Conservation (phyloP, 148 eudicot species). For the Rhododendron henanense region DNA sequence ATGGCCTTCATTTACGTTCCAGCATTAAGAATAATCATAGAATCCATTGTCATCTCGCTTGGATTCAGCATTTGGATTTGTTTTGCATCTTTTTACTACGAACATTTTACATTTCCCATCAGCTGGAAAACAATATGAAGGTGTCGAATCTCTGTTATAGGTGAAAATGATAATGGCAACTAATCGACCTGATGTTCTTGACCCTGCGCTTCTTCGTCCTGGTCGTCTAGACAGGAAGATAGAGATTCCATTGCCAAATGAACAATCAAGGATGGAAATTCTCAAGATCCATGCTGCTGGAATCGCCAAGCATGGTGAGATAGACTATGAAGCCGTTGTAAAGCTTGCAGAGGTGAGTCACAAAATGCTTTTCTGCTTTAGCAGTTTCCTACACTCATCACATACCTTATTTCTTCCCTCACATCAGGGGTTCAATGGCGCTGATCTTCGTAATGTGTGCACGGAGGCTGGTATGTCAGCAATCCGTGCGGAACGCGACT, state of each 20-base stretch:
- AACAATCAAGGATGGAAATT: constrained; percentile 92
- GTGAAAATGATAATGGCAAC: constrained; percentile 99
- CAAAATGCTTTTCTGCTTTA: not conserved
- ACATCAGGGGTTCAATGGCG: constrained; percentile 83
- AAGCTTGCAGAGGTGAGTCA: constrained; percentile 86
- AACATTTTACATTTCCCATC: not conserved
- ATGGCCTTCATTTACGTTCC: not conserved
- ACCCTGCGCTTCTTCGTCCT: constrained; percentile 99
- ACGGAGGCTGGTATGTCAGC: constrained; percentile 98
- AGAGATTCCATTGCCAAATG: constrained; percentile 96
- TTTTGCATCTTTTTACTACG: not conserved
- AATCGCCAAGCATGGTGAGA: constrained; percentile 97
- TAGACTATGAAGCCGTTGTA: constrained; percentile 93
- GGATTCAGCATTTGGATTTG: not conserved
- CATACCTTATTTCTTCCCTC: not conserved
- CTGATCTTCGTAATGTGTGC: constrained; percentile 87
- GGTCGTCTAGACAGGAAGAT: constrained; percentile 98
- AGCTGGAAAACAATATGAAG: not conserved
- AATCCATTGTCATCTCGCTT: not conserved
- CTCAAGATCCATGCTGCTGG: constrained; percentile 97
- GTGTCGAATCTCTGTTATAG: constrained; percentile 15
- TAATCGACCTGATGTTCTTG: constrained; percentile 95
- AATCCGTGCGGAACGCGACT: constrained; percentile 94
- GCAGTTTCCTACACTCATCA: not conserved
- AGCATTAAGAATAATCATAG: not conserved